phyloP scores from a whole-genome alignment of 2,329 filamentous ascomycete genomes.

The Teratosphaeria viscida region DNA sequence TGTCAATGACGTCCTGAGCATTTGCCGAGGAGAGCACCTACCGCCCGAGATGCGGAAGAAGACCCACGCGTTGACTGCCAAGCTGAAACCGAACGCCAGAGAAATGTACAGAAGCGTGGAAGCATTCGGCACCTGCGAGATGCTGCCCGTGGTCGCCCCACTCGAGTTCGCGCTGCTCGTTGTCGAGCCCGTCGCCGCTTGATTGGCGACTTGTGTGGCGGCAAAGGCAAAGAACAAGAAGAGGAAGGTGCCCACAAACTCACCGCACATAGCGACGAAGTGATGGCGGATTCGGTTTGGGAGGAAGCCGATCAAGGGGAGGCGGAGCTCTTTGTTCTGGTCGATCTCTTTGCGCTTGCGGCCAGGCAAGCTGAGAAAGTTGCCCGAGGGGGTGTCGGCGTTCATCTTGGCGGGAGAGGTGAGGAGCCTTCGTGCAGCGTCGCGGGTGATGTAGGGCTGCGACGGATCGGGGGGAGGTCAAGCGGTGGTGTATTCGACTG shows the following conservation, averaged over 20 bases:
- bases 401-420: conserved; percentile 25
- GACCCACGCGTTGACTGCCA: conserved; percentile 36
- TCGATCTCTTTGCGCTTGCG: conserved; percentile 21
- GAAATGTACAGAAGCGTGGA: conserved; percentile 29
- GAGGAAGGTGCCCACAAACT: conserved; percentile 36
- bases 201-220: conserved; percentile 32
- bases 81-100: conserved; percentile 33
- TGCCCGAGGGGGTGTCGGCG: conserved; percentile 25
- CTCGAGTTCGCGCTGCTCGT: conserved; percentile 6
- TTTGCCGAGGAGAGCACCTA: background rate
- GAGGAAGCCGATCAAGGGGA: conserved; percentile 32
- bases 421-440: background rate
- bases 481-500: background rate
- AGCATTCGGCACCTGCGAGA: conserved; percentile 25
- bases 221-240: conserved; percentile 34
- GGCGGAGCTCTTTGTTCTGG: conserved; percentile 26
- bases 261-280: conserved; percentile 36
- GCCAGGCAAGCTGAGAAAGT: conserved; percentile 29
- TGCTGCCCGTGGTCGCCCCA: conserved; percentile 4
- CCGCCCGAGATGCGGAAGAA: conserved; percentile 36
- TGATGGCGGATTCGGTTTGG: conserved; percentile 34
- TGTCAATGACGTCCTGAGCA: background rate
- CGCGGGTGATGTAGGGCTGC: background rate
- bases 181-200: conserved; percentile 14
- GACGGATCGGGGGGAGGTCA: background rate